phyloP scores from a whole-genome alignment of 1,139 yeast genomes.

The Sugiyamaella xylanicola region DNA sequence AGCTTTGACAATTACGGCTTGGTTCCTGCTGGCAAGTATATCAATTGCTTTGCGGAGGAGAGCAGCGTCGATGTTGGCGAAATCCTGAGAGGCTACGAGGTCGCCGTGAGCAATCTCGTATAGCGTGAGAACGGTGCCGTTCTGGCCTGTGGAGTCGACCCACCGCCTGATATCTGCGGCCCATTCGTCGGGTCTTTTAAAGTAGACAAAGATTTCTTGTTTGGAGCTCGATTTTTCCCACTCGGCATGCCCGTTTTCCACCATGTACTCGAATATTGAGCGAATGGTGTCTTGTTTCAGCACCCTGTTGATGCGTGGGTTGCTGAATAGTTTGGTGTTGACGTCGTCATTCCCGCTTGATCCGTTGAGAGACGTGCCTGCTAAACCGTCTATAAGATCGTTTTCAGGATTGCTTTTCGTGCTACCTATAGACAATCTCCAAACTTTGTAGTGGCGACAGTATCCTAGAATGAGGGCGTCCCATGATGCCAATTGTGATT shows the following conservation, averaged over 20 bases:
- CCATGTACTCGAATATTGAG: conserved; percentile 61
- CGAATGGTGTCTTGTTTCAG: conserved; percentile 59
- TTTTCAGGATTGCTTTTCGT: conserved; percentile 10
- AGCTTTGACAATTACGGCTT: conserved; percentile 41
- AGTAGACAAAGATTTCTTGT: conserved; percentile 53
- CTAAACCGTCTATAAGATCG: conserved; percentile 8
- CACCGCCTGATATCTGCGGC: conserved; percentile 60
- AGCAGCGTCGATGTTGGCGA: conserved; percentile 62
- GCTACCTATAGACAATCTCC: conserved; percentile 44
- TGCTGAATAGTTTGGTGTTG: conserved; percentile 48
- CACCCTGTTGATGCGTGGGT: conserved; percentile 53
- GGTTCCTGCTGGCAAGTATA: conserved; percentile 62
- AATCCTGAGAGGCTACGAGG: conserved; percentile 54
- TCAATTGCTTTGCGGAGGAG: conserved; percentile 60
- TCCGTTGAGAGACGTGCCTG: not conserved
- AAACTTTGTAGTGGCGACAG: conserved; percentile 59
- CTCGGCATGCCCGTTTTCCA: conserved; percentile 56
- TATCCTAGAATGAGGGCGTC: conserved; percentile 55
- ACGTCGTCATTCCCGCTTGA: conserved; percentile 21
- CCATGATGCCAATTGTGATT: conserved; percentile 71
- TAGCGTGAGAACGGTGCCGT: conserved; percentile 74
- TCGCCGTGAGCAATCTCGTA: conserved; percentile 78
- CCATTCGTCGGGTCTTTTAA: conserved; percentile 80
- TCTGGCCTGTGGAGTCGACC: conserved; percentile 69
- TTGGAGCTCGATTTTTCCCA: conserved; percentile 39